phyloP scores from a whole-genome alignment of 169 alveolate species.

The Plasmodium chabaudi region DNA sequence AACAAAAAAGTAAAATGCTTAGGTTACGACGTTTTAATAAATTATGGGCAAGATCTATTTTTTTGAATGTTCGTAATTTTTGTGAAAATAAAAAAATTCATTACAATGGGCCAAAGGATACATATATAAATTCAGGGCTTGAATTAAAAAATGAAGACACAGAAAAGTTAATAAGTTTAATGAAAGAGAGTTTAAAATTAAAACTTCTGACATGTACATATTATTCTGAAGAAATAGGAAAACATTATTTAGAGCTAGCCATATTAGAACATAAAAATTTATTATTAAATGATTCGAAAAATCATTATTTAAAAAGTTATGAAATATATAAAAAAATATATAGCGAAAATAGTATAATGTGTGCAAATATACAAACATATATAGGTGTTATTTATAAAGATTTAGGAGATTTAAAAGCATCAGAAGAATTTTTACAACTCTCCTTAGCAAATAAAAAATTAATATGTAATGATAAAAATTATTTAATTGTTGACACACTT shows the following conservation, averaged over 20 bases:
- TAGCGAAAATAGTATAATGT: slow-evolving; percentile 62
- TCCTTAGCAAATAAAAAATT: slow-evolving; percentile 71
- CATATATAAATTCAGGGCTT: slow-evolving; percentile 71
- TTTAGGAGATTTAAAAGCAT: slow-evolving; percentile 56
- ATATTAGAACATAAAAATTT: slow-evolving; percentile 75
- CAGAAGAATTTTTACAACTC: slow-evolving; percentile 66
- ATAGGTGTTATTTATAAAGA: slow-evolving; percentile 75
- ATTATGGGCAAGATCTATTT: background rate
- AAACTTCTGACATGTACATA: slow-evolving; percentile 45
- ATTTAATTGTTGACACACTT: slow-evolving; percentile 70
- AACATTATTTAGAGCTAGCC: slow-evolving; percentile 76
- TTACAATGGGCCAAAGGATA: slow-evolving; percentile 75
- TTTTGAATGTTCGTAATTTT: slow-evolving; percentile 9
- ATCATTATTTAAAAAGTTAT: slow-evolving; percentile 74
- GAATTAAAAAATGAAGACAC: slow-evolving; percentile 75
- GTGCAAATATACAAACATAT: slow-evolving; percentile 74
- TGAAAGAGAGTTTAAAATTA: slow-evolving; percentile 72
- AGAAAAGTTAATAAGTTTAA: slow-evolving; percentile 52
- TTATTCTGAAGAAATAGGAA: slow-evolving; percentile 72
- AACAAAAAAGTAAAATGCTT: slow-evolving; percentile 2
- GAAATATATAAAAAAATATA: slow-evolving; percentile 67
- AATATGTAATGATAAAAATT: slow-evolving; percentile 37
- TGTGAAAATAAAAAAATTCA: slow-evolving; percentile 35
- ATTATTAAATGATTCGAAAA: slow-evolving; percentile 48
- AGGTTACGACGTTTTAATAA: slow-evolving; percentile 2